Conservation (phyloP, 352 stramenopile species). For the Phytophthora foliorum region DNA sequence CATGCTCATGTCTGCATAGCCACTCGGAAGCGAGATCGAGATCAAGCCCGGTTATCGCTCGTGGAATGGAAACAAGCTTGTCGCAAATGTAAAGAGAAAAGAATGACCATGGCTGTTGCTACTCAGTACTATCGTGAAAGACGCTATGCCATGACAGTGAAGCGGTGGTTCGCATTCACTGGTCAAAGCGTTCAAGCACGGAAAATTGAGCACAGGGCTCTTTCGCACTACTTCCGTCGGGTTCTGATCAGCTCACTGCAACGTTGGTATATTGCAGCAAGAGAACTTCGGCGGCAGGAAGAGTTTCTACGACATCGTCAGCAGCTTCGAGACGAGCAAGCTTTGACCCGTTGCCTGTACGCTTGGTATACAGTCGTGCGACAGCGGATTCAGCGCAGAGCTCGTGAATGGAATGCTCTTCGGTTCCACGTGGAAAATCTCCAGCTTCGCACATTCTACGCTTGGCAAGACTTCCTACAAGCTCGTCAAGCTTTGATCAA, state of each 20-base stretch:
- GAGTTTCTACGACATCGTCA: slow-evolving; percentile 25
- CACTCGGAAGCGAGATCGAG: slow-evolving; percentile 13
- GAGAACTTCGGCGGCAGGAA: slow-evolving; percentile 20
- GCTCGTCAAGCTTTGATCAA: slow-evolving; percentile 4
- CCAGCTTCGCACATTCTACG: slow-evolving; percentile 22
- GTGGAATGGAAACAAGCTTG: slow-evolving; percentile 28
- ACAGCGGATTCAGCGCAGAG: slow-evolving; percentile 6
- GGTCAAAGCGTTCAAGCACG: background rate
- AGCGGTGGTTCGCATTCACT: slow-evolving; percentile 19
- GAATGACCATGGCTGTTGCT: slow-evolving; percentile 3
- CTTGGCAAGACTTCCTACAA: slow-evolving; percentile 21
- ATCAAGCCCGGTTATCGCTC: slow-evolving; percentile 15
- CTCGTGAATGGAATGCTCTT: slow-evolving; percentile 17
- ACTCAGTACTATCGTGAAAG: slow-evolving; percentile 30
- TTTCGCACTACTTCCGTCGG: slow-evolving; percentile 41
- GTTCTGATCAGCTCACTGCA: slow-evolving; percentile 33
- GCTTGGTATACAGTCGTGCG: slow-evolving; percentile 12
- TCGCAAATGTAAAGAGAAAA: slow-evolving; percentile 9
- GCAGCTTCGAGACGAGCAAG: slow-evolving; percentile 14
- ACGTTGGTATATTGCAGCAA: slow-evolving; percentile 39
- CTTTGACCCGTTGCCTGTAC: slow-evolving; percentile 9
- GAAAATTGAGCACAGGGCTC: slow-evolving; percentile 25
- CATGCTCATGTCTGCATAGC: slow-evolving; percentile 12
- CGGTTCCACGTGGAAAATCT: slow-evolving; percentile 16
- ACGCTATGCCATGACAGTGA: slow-evolving; percentile 25